These are phyloP conservation scores for Gossypium trilobum DNA, from an alignment of 441 rosid genomes.

Conservation along the genomic window DNA sequence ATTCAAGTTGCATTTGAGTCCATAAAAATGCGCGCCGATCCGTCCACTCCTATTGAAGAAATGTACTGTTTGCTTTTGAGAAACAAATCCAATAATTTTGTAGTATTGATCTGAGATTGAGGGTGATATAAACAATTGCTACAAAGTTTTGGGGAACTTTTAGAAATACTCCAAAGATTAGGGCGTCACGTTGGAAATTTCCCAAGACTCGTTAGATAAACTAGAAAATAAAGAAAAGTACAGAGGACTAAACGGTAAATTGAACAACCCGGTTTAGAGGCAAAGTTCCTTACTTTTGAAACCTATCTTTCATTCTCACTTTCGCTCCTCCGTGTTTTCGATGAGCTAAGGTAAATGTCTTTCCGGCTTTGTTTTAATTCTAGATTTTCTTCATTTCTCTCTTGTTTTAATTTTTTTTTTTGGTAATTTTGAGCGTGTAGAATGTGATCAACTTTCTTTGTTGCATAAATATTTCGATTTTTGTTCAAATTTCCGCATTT, in stretches of 20 bases:
- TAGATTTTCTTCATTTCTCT: background rate
- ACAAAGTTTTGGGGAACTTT: background rate
- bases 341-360: constrained; percentile 20
- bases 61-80: background rate
- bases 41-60: background rate
- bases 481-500: background rate
- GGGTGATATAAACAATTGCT: background rate
- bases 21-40: no score
- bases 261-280: constrained; percentile 10
- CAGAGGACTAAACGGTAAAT: constrained; percentile 9
- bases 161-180: background rate
- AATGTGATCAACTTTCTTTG: background rate
- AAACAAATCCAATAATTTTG: no score
- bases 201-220: background rate
- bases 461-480: background rate
- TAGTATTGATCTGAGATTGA: background rate
- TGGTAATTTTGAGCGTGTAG: background rate
- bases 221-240: background rate
- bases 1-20: background rate
- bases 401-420: background rate
- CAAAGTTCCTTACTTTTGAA: constrained; percentile 12
- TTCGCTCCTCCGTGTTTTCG: constrained; percentile 9
- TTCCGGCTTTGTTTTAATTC: background rate
- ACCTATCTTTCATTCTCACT: background rate
- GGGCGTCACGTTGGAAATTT: background rate